phyloP scores from a whole-genome alignment of 306 rosid genomes.

The Lathyrus tuberosus region DNA sequence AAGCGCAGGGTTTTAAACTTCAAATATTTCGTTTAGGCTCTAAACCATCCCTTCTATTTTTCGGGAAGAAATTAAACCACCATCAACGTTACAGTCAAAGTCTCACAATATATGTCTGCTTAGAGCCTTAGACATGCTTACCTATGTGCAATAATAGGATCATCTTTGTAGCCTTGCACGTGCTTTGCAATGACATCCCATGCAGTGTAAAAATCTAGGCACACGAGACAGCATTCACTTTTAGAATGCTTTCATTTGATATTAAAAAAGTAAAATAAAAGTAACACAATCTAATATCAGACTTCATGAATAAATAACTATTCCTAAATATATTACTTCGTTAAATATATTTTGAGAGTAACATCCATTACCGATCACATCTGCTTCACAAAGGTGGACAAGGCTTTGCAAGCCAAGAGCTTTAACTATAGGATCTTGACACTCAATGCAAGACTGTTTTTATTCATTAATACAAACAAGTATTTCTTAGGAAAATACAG shows the following conservation, averaged over 20 bases:
- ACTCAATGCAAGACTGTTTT: conserved; percentile 85
- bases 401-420: conserved; percentile 95
- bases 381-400: conserved; percentile 92
- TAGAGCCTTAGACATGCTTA: conserved; percentile 43
- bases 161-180: conserved; percentile 55
- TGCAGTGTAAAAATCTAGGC: conserved; percentile 93
- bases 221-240: conserved; percentile 27
- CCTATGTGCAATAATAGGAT: conserved; percentile 74
- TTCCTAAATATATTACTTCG: not conserved
- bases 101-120: conserved; percentile 31
- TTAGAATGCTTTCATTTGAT: conserved; percentile 35
- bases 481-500: conserved; percentile 34
- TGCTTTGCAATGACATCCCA: conserved; percentile 85
- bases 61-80: conserved; percentile 20
- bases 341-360: conserved; percentile 4
- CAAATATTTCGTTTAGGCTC: conserved; percentile 34
- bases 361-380: conserved; percentile 73
- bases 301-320: conserved; percentile 18
- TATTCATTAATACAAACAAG: conserved; percentile 37
- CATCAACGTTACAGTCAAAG: conserved; percentile 36
- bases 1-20: conserved; percentile 16
- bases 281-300: conserved; percentile 1
- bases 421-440: conserved; percentile 68
- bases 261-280: conserved; percentile 28
- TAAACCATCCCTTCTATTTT: conserved; percentile 8